Percentiles rank a stretch among this genome's conserved stretches.
phyloP scores from a whole-genome alignment of 805 yeast species.

The Citeromyces matritensis region DNA sequence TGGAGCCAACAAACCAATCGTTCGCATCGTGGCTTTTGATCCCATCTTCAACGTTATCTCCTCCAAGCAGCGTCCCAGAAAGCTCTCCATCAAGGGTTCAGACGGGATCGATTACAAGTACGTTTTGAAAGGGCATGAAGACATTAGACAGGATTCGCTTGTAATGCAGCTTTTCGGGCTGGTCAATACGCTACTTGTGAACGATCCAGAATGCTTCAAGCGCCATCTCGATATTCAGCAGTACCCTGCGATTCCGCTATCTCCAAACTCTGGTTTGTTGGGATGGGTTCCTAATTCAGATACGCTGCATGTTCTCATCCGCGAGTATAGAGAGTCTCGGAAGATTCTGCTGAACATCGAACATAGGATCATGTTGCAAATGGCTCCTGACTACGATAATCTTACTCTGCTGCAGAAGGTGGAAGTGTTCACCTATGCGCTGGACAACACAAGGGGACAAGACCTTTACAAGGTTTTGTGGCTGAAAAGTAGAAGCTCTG shows the following conservation, averaged over 20 bases:
- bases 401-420: slow-evolving; percentile 83
- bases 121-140: slow-evolving; percentile 89
- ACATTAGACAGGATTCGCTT: slow-evolving; percentile 90
- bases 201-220: slow-evolving; percentile 92
- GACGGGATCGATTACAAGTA: slow-evolving; percentile 87
- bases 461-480: slow-evolving; percentile 91
- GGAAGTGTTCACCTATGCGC: slow-evolving; percentile 91
- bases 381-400: slow-evolving; percentile 95
- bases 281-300: slow-evolving; percentile 98
- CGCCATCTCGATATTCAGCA: slow-evolving; percentile 88
- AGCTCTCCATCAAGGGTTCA: slow-evolving; percentile 63
- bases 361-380: slow-evolving; percentile 89
- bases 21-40: slow-evolving; percentile 62
- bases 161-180: slow-evolving; percentile 97
- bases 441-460: slow-evolving; percentile 92
- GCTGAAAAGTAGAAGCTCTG: slow-evolving; percentile 92
- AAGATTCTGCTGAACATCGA: slow-evolving; percentile 84
- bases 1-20: slow-evolving; percentile 66
- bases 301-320: slow-evolving; percentile 84
- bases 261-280: slow-evolving; percentile 91
- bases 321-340: slow-evolving; percentile 85
- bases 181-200: slow-evolving; percentile 77
- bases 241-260: slow-evolving; percentile 86
- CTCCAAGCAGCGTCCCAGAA: slow-evolving; percentile 92
- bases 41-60: slow-evolving; percentile 78